Conservation (phyloP, 2,329 filamentous ascomycete species). For the Trichoderma lentiforme region DNA sequence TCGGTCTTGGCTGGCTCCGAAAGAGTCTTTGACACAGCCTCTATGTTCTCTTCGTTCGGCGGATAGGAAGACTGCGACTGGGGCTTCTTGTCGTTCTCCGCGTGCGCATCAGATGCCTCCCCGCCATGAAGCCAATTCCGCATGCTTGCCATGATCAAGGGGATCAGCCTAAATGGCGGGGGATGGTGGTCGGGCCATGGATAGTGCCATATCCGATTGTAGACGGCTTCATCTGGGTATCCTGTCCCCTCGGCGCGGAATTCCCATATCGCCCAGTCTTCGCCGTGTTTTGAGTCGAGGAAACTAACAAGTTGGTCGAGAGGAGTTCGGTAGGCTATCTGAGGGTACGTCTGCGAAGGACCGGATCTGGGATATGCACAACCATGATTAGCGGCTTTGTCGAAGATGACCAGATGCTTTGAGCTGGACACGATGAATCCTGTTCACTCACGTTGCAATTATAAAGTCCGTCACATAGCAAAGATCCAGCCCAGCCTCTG, state of each 20-base stretch:
- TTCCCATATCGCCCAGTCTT: constrained; percentile 94
- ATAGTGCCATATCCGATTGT: constrained; percentile 81
- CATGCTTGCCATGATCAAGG: constrained; percentile 89
- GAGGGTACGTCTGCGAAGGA: constrained; percentile 82
- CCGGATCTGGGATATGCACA: constrained; percentile 65
- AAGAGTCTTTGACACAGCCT: not conserved
- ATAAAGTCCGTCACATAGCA: constrained; percentile 91
- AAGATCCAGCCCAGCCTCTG: constrained; percentile 85
- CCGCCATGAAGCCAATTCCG: constrained; percentile 72
- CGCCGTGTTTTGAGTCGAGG: constrained; percentile 78
- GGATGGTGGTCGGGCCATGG: constrained; percentile 98
- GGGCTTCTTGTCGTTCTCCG: not conserved
- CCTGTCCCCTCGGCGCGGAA: constrained; percentile 95
- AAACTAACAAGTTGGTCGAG: constrained; percentile 83
- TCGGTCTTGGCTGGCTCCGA: constrained; percentile 27
- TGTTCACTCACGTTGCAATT: constrained; percentile 52
- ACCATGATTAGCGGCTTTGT: not conserved
- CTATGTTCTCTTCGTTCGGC: not conserved
- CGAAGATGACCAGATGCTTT: not conserved
- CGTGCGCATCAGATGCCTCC: constrained; percentile 27
- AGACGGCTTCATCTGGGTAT: constrained; percentile 87
- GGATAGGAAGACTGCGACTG: not conserved
- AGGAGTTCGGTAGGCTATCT: constrained; percentile 90
- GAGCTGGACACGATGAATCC: not conserved
- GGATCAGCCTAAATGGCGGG: constrained; percentile 85